These are phyloP conservation scores for Acer saccharum DNA, from an alignment of 345 rosid species.

Conservation along the genomic window DNA sequence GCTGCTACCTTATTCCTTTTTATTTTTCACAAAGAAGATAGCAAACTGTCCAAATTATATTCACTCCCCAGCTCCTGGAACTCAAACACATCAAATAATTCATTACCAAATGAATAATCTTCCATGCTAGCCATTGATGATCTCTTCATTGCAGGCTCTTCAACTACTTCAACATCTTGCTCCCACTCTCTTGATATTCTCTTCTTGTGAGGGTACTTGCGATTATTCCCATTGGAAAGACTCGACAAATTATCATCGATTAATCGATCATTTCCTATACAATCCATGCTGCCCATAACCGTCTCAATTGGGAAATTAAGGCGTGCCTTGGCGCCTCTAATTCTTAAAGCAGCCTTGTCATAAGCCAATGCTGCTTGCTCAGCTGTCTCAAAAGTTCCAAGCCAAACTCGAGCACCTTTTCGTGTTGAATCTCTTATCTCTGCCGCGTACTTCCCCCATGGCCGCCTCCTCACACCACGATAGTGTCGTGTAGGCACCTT, in stretches of 20 bases:
- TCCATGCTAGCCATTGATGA: slow-evolving; percentile 9
- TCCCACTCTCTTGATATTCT: slow-evolving; percentile 36
- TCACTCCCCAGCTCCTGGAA: slow-evolving; percentile 78
- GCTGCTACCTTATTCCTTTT: neutral
- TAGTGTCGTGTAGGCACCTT: slow-evolving; percentile 47
- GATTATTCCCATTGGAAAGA: neutral
- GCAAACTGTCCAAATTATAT: slow-evolving; percentile 57
- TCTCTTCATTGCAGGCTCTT: slow-evolving; percentile 44
- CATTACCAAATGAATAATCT: slow-evolving; percentile 29
- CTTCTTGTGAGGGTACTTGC: slow-evolving; percentile 19
- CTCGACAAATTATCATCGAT: neutral
- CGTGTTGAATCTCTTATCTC: slow-evolving; percentile 79
- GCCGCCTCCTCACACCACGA: slow-evolving; percentile 82
- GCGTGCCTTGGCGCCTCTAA: slow-evolving; percentile 68
- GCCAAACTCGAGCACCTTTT: slow-evolving; percentile 83
- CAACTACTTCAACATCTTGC: slow-evolving; percentile 14
- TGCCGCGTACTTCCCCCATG: slow-evolving; percentile 90
- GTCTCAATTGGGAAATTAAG: slow-evolving; percentile 71
- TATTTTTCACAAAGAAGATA: slow-evolving; percentile 50
- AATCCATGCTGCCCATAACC: slow-evolving; percentile 37
- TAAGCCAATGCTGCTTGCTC: slow-evolving; percentile 94
- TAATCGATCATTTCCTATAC: slow-evolving; percentile 2
- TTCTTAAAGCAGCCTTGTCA: slow-evolving; percentile 84
- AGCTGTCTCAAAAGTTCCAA: slow-evolving; percentile 82
- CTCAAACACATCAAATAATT: slow-evolving; percentile 48